A percentile compares a stretch with the other conserved stretches of the same genome.
These are phyloP conservation scores for Azolla pinnata DNA, from an alignment of 75 land plant species.

Conservation along the genomic window DNA sequence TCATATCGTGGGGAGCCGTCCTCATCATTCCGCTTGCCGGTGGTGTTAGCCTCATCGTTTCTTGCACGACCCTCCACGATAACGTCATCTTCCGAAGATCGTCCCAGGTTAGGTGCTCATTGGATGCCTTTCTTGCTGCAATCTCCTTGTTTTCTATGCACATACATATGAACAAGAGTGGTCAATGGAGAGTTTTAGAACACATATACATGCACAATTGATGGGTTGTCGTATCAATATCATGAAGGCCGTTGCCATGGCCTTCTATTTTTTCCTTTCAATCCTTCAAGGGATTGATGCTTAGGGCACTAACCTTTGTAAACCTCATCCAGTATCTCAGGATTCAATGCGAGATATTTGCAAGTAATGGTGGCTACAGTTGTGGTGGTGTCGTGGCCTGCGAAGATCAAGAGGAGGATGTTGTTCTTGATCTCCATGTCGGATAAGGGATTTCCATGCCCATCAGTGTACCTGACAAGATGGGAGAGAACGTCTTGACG, in stretches of 20 bases:
- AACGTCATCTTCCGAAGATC: slow-evolving; percentile 55
- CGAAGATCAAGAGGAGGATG: slow-evolving; percentile 32
- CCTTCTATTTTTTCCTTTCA: too few species aligned
- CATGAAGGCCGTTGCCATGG: too few species aligned
- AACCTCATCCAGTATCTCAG: slow-evolving; percentile 19
- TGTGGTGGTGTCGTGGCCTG: slow-evolving; percentile 43
- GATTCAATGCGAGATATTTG: slow-evolving; percentile 30
- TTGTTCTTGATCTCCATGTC: slow-evolving; percentile 41
- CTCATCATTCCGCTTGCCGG: slow-evolving; percentile 46
- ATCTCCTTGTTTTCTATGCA: slow-evolving; percentile 35
- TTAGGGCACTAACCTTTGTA: slow-evolving; percentile 24
- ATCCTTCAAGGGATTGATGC: background rate
- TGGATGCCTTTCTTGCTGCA: slow-evolving; percentile 15
- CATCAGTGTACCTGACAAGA: slow-evolving; percentile 19
- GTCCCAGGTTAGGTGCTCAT: slow-evolving; percentile 43
- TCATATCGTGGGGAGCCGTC: slow-evolving; percentile 37
- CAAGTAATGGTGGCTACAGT: slow-evolving; percentile 21
- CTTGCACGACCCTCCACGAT: slow-evolving; percentile 69
- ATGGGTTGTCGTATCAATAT: too few species aligned
- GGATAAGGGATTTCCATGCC: slow-evolving; percentile 24
- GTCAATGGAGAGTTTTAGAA: too few species aligned
- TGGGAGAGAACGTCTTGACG: slow-evolving; percentile 39
- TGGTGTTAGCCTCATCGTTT: slow-evolving; percentile 37
- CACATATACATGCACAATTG: background rate
- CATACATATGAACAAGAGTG: background rate